Base-by-base conservation (phyloP, 2,329 filamentous ascomycete species). In the Gremmenia infestans region DNA sequence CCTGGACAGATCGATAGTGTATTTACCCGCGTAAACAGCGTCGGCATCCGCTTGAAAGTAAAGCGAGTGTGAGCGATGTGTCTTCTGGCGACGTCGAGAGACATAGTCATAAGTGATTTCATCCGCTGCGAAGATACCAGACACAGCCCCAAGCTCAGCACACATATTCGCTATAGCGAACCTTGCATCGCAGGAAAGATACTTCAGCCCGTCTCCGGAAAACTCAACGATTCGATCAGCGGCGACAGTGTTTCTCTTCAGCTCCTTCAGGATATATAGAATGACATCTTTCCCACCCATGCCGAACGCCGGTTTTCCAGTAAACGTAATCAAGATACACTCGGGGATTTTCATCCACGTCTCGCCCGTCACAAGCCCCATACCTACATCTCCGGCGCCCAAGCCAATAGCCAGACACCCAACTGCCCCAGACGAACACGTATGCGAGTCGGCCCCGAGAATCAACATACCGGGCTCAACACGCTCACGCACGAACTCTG, bases 301-400 rank as follows among this genome's bases (percentile, higher is more conserved):
- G 0, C 74, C 74, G 6, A 62, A 60, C 0, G 55, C 54, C 0
- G 72, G 73, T 7, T 65, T 60, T 4, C 71, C 71, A n/a, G 73
- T 60, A 15, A 78, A 71, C 12, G 66, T 65, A 42, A 78, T 75
- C 17, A 70, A 65, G 22, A 75, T 66, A 1, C 68, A 68, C 56
- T 78, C 74, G 0, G 76, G 76, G 0, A 78, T 68, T 23, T 71
- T 71, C 63, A 78, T 75, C 75, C 75, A 78, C 0, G 72, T 77
- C 56, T 77, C 71, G 2, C 76, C 76, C 1, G 74, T 76, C 0
- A 76, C 71, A 35, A 78, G 64, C 1, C 72, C 67, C 65, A 78
- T 70, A 7, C 71, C 72, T 1, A 77, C 75, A 58, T 78, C 76
- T 15, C 75, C 73, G 4, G 70, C 74, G 0, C 76, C 76, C 1